phyloP scores from a whole-genome alignment of 2,329 filamentous ascomycete species.

The Aspergillus novofumigatus region DNA sequence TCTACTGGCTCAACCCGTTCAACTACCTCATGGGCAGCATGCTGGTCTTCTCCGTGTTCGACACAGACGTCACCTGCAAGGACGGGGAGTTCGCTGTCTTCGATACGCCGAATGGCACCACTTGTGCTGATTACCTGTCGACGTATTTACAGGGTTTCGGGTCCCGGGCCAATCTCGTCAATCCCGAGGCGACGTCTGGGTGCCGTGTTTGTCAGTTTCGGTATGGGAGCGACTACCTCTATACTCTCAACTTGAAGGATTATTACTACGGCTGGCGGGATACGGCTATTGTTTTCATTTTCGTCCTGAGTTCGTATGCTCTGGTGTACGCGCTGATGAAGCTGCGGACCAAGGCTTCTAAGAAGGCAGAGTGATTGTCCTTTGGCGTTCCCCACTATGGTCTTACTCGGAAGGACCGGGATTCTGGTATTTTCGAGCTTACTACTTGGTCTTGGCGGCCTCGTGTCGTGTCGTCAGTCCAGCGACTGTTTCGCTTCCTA shows the following conservation, averaged over 20 bases:
- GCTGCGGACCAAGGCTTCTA: constrained; percentile 31
- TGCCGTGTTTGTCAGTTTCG: constrained; percentile 62
- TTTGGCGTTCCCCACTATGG: neutral
- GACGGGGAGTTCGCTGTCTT: constrained; percentile 24
- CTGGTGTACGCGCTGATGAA: constrained; percentile 41
- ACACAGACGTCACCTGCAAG: constrained; percentile 21
- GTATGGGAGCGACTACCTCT: constrained; percentile 56
- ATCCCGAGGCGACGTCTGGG: constrained; percentile 52
- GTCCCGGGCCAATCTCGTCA: constrained; percentile 50
- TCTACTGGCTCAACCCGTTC: constrained; percentile 29
- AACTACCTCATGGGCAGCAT: constrained; percentile 30
- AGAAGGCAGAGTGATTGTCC: constrained; percentile 26
- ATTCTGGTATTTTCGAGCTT: too few relatives aligned
- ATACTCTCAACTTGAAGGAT: constrained; percentile 54
- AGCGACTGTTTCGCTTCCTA: too few relatives aligned
- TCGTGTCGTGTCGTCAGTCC: neutral
- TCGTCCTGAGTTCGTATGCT: constrained; percentile 52
- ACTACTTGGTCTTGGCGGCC: too few relatives aligned
- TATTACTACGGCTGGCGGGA: constrained; percentile 65
- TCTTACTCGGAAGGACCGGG: neutral
- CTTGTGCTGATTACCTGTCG: constrained; percentile 56
- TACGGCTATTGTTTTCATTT: constrained; percentile 55
- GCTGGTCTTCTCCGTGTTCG: constrained; percentile 22
- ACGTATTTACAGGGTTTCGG: constrained; percentile 49
- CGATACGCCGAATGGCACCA: constrained; percentile 38